Evolutionary conservation across 768 basidiomycete genomes (phyloP), one percentile per base, ranked within the genome.

Genomic region (Macrolepiota albuminosa): DNA sequence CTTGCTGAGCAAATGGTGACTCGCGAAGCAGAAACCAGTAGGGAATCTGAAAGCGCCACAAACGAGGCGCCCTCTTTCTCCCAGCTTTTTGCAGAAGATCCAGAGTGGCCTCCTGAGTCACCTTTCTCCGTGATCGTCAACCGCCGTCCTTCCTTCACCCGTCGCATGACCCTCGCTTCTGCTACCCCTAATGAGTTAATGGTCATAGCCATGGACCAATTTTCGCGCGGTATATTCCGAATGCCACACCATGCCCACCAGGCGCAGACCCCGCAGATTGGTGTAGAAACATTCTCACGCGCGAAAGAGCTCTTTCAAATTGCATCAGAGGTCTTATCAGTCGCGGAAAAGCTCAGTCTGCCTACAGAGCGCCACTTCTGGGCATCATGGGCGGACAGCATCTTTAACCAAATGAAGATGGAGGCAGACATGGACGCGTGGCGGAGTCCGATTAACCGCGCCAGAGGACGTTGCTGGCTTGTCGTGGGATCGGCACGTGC

Each of bases 201-300:
- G 70, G 69, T 78, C 16, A 75, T 86, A 36, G 86, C 87, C 8
- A 83, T 85, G 75, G 87, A 88, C 69, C 86, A 87, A 62, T 86
- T 88, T 67, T 81, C 81, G 6, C 75, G 86, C 24, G 87, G 86
- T 6, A 86, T 88, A 58, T 83, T 89, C 67, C 83, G 86, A 68
- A 87, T 87, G 86, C 87, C 86, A 1, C 85, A 84, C 63, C 76
- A 45, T 74, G 7, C 68, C 29, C 63, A 55, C 48, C 61, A 7
- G 57, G 58, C 21, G 54, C 58, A 55, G 54, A 18, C 21, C 52
- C 64, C 37, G 53, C 65, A 55, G 56, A 26, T 64, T 59, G 24
- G 62, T 61, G 58, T 60, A 63, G 71, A 72, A 37, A 62, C 74
- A 1, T 85, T 85, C 71, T 82, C 83, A 4, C 81, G 85, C 6